Evolutionary conservation across 202 grass and related monocot species (phyloP), one percentile per base, ranked within the genome.

Genomic region (Saccharum hybrid): DNA sequence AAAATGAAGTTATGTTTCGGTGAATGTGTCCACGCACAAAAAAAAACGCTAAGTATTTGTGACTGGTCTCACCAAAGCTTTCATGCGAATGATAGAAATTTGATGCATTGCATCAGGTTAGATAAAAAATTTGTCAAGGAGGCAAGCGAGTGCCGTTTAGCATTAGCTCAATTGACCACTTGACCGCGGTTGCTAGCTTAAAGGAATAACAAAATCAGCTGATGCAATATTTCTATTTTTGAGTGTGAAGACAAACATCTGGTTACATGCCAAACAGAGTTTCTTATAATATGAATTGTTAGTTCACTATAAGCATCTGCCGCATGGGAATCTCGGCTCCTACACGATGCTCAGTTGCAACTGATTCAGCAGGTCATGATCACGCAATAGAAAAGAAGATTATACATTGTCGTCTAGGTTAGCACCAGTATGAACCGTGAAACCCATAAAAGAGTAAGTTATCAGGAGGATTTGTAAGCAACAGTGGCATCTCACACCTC

Each of bases 211-310:
- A 68, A 39, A 76, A 5, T 6, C 34, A 23, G 59, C 80, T 19
- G 16, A 42, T 75, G 36, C 21, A 2, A 8, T 28, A 41, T 81
- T 79, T 80, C 30, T 74, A 7, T 19, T 81, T 71, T 67, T 48
- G 30, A 63, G 11, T 33, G 12, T n/a, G 3, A 57, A 57, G 52
- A 7, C 10, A 31, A 82, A 78, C 43, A 42, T 36, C 18, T 28
- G 52, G 11, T n/a, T 31, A 76, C 22, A 51, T 64, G 21, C 7
- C 54, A 87, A 64, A 11, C 39, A 54, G 7, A 11, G 11, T 82
- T 82, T 69, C 21, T 71, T 41, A 9, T 42, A 71, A 4, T 70
- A 19, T 33, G 31, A 56, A 51, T 23, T 75, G 9, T 46, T 39
- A 63, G 51, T 36, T 52, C 68, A 80, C 3, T 51, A 39, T 12